Base-by-base conservation (phyloP, 2,329 filamentous ascomycete genomes). In the Pseudogymnoascus sp. region DNA sequence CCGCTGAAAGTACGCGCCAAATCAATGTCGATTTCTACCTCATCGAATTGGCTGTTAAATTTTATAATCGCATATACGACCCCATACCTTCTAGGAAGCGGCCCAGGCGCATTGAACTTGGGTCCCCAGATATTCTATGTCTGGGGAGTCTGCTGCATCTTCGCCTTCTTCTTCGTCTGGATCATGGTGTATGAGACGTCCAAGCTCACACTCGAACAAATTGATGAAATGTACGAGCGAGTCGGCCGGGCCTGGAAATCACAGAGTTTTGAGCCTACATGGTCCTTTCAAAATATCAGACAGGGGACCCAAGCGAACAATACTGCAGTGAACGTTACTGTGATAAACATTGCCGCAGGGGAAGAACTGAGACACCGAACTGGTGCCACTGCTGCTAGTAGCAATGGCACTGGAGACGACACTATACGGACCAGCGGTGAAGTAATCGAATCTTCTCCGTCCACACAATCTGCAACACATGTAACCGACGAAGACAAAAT, bases 21-120 rank as follows among this genome's bases (percentile, higher is more conserved):
- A 71, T 85, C 85, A 41, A 90, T 91, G 82, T 89, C 89, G 0
- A 78, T 92, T 10, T 87, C 88, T 8, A 91, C 89, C 4, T 85
- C 89, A 2, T 85, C 89, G 38, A 93, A 93, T 76, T 93, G 90
- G 90, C 73, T 88, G 2, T 76, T 89, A 62, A 93, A 93, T 75
- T 93, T 90, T 72, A 89, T 84, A 50, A 93, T 96, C 65, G 88
- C 89, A 61, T 95, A 91, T 73, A 82, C 86, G 37, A 93, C 89
- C 0, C 91, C 91, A 0, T 95, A 90, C 75, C 85, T 96, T 78
- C 89, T 93, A 26, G 85, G 87, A 66, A 77, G 79, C 24, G 87
- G 88, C 1, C 75, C 78, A 0, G 88, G 88, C 11, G 86, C 89
- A 60, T 87, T 87, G 31, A 84, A 90, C 68, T 81, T 95, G 60